phyloP scores from a whole-genome alignment of 1,284 basidiomycete species.

The Irpex sp. region DNA sequence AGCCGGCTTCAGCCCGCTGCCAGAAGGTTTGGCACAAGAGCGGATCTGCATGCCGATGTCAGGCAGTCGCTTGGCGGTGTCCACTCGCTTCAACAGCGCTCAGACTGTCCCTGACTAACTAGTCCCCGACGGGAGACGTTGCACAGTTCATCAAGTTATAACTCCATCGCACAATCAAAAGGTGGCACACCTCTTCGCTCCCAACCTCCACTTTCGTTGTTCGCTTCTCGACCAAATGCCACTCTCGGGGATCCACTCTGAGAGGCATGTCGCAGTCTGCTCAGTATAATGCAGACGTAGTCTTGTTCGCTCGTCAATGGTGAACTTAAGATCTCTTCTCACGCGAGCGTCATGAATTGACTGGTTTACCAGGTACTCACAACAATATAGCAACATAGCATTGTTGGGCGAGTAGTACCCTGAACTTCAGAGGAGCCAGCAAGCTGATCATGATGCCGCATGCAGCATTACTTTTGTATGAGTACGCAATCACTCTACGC shows the following conservation, averaged over 20 bases:
- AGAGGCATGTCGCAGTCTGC: neutral
- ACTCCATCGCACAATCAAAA: neutral
- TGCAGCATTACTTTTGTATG: slow-evolving; percentile 3
- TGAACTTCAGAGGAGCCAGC: neutral
- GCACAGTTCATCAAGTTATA: no score
- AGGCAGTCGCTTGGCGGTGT: no score
- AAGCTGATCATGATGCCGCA: neutral
- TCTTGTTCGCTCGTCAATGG: neutral
- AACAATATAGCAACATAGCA: slow-evolving; percentile 1
- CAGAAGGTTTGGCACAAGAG: no score
- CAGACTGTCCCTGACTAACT: no score
- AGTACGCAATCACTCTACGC: slow-evolving; percentile 1
- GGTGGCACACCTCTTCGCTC: neutral
- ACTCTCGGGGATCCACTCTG: neutral
- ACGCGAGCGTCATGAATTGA: neutral
- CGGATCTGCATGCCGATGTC: no score
- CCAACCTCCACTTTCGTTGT: neutral
- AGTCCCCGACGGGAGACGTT: no score
- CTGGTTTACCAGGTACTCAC: neutral
- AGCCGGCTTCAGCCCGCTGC: no score
- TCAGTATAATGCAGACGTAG: neutral
- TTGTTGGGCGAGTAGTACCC: neutral
- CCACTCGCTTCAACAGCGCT: no score
- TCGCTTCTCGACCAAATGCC: neutral
- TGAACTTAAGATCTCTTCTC: neutral